Conservation (phyloP, 1,284 basidiomycete genomes). For the Hymenochaete sp. region DNA sequence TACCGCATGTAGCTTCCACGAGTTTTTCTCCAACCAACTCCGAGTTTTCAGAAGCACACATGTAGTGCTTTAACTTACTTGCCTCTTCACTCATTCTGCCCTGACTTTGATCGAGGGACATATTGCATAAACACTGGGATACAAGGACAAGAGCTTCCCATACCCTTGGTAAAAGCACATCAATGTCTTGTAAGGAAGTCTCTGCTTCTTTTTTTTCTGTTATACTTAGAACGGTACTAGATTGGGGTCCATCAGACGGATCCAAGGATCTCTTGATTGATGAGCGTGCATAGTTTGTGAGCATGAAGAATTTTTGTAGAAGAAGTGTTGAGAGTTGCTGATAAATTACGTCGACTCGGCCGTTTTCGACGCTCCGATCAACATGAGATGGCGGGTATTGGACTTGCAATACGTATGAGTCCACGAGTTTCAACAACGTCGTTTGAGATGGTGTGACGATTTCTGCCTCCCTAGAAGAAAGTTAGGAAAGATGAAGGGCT, state of each 20-base stretch:
- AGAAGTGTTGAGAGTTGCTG: conserved; percentile 43
- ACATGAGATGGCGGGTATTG: not conserved
- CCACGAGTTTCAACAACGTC: conserved; percentile 76
- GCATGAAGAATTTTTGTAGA: conserved; percentile 41
- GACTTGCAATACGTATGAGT: conserved; percentile 58
- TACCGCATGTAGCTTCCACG: conserved; percentile 15
- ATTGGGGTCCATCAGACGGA: not conserved
- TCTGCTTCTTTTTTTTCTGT: conserved; percentile 14
- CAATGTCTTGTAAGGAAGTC: conserved; percentile 29
- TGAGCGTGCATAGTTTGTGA: conserved; percentile 43
- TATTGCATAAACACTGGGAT: conserved; percentile 66
- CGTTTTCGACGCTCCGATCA: not conserved
- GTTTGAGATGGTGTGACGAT: conserved; percentile 78
- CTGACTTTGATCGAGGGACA: conserved; percentile 48
- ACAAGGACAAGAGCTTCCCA: conserved; percentile 75
- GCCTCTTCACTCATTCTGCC: conserved; percentile 14
- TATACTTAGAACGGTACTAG: not conserved
- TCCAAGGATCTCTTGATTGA: conserved; percentile 41
- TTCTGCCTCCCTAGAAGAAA: conserved; percentile 56
- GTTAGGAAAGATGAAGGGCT: conserved; percentile 44
- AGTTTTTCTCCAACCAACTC: conserved; percentile 4
- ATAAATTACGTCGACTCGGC: too few relatives aligned
- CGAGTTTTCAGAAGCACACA: conserved; percentile 8
- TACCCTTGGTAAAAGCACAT: conserved; percentile 61
- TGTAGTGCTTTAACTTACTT: conserved; percentile 4